Evolutionary conservation across 495 filamentous ascomycete genomes (phyloP), one percentile per base, ranked within the genome.

Genomic region (Neurospora discreta): DNA sequence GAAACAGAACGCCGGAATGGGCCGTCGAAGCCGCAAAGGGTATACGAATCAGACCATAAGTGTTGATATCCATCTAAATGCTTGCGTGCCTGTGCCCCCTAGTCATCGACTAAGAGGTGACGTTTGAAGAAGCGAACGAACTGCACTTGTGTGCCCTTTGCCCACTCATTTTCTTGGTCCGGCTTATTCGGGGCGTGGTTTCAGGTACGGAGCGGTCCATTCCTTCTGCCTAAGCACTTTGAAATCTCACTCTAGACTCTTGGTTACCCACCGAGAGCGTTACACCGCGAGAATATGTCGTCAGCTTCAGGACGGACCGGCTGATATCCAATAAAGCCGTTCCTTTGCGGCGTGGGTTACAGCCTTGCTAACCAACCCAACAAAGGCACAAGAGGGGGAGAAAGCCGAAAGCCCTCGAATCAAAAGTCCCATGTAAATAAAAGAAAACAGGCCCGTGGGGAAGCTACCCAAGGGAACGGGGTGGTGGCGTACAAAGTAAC

Each of bases 401-500:
- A 67, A 73, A 44, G 15, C 43, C 26, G 44, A 43, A 41, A 39
- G 60, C 9, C 36, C 26, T 44, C 60, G 11, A 67, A 23, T 26
- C 16, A 44, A 46, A 58, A 38, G 36, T 39, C 20, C 41, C 30
- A 23, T 67, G 44, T 68, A 20, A 26, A 20, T 16, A 70, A 46
- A 44, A 20, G 23, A 36, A 36, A 36, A 58, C 15, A 20, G 23
- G 30, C n/a, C 30, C 18, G 70, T 68, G 70, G 26, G 60, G 68
- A 68, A 70, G 72, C 52, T 58, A 75, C 71, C 68, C 72, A 65
- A 52, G 41, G 39, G 52, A 70, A 71, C 44, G 33, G 69, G 44
- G 58, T 39, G 71, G 76, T 77, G 75, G 77, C 75, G 72, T 68
- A 73, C 72, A 46, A 44, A 38, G 33, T 36, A 69, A n/a, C 52